Evolutionary conservation across 495 filamentous ascomycete species (phyloP), one percentile per base, ranked within the genome.

Genomic region (Trichoderma erinaceum): DNA sequence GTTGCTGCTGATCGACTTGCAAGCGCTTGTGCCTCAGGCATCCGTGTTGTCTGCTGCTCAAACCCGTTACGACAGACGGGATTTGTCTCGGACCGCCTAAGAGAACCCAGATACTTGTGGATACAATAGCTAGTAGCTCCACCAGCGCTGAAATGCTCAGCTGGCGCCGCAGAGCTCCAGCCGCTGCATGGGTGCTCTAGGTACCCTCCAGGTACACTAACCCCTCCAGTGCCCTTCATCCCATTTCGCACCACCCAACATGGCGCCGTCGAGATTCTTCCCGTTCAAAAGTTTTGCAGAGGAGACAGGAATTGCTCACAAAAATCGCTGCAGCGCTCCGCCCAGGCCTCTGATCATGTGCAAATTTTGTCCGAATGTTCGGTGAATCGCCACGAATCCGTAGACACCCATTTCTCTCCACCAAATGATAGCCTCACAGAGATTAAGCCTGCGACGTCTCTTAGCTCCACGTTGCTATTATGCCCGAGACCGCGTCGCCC

Each of bases 341-440:
- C 72, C 73, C 68, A 76, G 76, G 73, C 68, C 69, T 72, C 78
- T 81, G 79, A 81, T 83, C 83, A 85, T 85, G 85, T 79, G 80
- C 82, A 91, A 85, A 91, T 73, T 84, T 84, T 76, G 76, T 71
- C 76, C 85, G 75, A 70, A 78, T 73, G 79, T 75, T 86, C 72
- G 69, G 76, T 78, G 79, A 78, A 78, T 72, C 75, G 72, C 71
- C 76, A 81, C 76, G 84, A 81, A 83, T 87, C 80, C 73, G 77
- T 83, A 86, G 89, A 93, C 86, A 80, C 81, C 80, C 75, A 78
- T 85, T 87, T 89, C 76, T 78, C 73, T 73, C 66, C 74, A 73
- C 79, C 85, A 82, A 76, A 89, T 85, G 82, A 81, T 75, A 81
- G 77, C 83, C 84, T 87, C 84, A 82, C 84, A 81, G 84, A 85